Base-by-base conservation (phyloP, 2,329 filamentous ascomycete species). In the Diaporthe sp. region DNA sequence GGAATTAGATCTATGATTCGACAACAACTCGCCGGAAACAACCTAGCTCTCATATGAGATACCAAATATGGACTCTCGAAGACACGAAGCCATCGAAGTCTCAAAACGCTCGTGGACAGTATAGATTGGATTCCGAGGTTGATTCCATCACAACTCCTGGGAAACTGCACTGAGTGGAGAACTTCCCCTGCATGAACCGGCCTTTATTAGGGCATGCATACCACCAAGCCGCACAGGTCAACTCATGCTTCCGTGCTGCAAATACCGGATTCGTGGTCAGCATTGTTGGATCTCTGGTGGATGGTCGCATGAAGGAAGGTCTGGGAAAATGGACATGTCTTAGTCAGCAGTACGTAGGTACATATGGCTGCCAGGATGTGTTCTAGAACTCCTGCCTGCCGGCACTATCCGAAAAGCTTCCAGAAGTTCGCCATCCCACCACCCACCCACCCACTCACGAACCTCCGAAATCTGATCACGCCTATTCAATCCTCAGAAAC, bases 331-430 rank as follows among this genome's bases (percentile, higher is more conserved):
- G 3, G 15, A 17, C 13, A 15, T 9, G 12, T 17, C 46, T 67
- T 72, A 75, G 58, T 72, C 73, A 75, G 46, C 62, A 39, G 15
- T 39, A 39, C 22, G 1, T 22, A 25, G 13, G 44, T 53, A 39
- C 46, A 15, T 25, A 3, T 6, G 31, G 7, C 34, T 22, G 39
- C 59, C 39, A 31, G 10, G 39, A 31, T 4, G 4, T 17, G 9
- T 46, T 46, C 39, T 28, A 55, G 49, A 69, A 39, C 49, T 17
- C 19, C 2, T 69, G 65, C 65, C 65, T 55, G 65, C 65, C 34
- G 65, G 65, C 65, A 53, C 65, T 4, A 69, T 13, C 65, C 65
- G 49, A 71, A 71, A 70, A 74, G 51, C 53, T 74, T 75, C 74
- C 62, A 70, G 65, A 74, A 73, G 49, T 44, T 44, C 34, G 37